phyloP scores from a whole-genome alignment of 805 yeast species.

The Komagataella mondaviorum region DNA sequence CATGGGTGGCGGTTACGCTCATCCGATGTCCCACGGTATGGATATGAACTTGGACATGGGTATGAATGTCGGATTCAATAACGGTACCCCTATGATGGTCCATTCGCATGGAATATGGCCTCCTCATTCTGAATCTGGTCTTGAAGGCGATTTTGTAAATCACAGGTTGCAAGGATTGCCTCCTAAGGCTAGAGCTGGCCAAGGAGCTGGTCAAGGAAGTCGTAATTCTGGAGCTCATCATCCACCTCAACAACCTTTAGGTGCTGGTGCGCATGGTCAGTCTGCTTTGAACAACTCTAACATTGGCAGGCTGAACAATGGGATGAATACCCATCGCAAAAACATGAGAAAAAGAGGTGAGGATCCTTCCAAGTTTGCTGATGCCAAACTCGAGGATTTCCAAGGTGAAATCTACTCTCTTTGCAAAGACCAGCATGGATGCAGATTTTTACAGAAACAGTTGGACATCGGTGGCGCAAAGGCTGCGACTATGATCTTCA shows the following conservation, averaged over 20 bases:
- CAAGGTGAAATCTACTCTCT: slow-evolving; percentile 62
- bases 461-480: slow-evolving; percentile 49
- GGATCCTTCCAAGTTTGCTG: slow-evolving; percentile 56
- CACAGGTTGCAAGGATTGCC: not conserved
- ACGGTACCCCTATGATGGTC: not conserved
- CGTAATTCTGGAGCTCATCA: not conserved
- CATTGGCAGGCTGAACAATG: not conserved
- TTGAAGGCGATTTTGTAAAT: not conserved
- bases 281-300: not conserved
- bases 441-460: slow-evolving; percentile 82
- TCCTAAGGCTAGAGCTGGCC: not conserved
- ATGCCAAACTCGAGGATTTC: slow-evolving; percentile 57
- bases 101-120: not conserved
- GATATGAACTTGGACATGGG: not conserved
- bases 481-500: slow-evolving; percentile 65
- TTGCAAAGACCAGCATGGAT: slow-evolving; percentile 95
- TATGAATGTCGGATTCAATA: not conserved
- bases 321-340: not conserved
- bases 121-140: not conserved
- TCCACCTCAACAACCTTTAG: not conserved
- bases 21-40: not conserved
- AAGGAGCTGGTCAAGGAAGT: not conserved
- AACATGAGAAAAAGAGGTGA: slow-evolving; percentile 31
- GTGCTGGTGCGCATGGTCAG: not conserved
- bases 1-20: not conserved